Conservation (phyloP, 345 rosid genomes). For the Zanthoxylum bungeanum region DNA sequence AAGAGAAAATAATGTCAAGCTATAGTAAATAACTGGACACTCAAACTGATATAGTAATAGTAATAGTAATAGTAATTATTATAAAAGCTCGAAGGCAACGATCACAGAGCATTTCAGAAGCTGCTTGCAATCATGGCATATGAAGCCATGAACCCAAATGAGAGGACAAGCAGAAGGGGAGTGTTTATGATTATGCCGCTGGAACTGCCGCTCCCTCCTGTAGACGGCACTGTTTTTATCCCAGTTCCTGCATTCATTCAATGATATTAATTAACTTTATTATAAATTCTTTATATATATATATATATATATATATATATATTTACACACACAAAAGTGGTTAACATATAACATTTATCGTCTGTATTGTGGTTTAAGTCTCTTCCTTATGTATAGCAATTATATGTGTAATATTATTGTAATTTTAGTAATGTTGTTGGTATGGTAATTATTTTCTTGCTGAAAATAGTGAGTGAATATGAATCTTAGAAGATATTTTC, state of each 20-base stretch:
- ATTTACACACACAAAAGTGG: no score
- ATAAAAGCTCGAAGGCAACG: background rate
- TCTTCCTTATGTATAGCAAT: no score
- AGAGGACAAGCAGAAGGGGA: conserved; percentile 20
- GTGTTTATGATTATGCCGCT: background rate
- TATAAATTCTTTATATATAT: no score
- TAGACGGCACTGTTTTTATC: conserved; percentile 16
- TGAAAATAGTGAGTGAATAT: background rate
- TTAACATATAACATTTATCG: no score
- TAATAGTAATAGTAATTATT: no score
- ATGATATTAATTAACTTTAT: background rate
- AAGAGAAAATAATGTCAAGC: background rate
- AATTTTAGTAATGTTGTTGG: no score
- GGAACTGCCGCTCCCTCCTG: background rate
- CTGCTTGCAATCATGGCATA: conserved; percentile 13
- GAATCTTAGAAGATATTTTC: background rate
- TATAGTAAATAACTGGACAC: no score
- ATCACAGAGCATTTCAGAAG: conserved; percentile 15
- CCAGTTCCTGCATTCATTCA: conserved; percentile 6
- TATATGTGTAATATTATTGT: no score
- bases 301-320: no score
- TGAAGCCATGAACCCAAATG: conserved; percentile 20
- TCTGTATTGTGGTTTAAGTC: no score
- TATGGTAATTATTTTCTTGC: background rate
- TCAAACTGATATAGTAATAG: no score